Conservation (phyloP, 257 asterid species). For the Nicotiana obtusifolia region DNA sequence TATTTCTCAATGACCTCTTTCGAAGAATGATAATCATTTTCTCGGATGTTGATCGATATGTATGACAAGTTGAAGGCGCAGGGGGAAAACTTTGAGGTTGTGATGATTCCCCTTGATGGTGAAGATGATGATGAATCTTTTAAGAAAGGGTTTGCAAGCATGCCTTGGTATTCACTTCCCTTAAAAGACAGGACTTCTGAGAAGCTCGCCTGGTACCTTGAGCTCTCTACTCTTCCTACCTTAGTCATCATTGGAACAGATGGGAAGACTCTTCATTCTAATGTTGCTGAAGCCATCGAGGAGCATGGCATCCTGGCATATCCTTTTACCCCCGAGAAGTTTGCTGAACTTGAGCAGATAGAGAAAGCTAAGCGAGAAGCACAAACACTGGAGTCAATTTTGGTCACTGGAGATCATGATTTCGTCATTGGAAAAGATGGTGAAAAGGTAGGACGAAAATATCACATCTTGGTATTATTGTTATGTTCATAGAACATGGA, state of each 20-base stretch:
- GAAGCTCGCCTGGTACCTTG: conserved; percentile 63
- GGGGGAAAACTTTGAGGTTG: conserved; percentile 63
- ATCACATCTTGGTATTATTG: not conserved
- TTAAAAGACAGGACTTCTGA: conserved; percentile 41
- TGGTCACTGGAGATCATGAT: conserved; percentile 53
- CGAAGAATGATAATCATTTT: conserved; percentile 35
- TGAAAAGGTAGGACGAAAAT: conserved; percentile 40
- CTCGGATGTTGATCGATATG: conserved; percentile 41
- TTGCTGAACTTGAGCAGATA: conserved; percentile 59
- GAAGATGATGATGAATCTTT: conserved; percentile 52
- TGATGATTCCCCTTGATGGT: conserved; percentile 73
- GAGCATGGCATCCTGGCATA: conserved; percentile 65
- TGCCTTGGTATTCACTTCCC: conserved; percentile 83
- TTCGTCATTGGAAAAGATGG: conserved; percentile 71
- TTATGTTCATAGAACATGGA: not conserved
- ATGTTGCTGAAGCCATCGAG: conserved; percentile 67
- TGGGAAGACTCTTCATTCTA: conserved; percentile 72
- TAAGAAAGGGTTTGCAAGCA: conserved; percentile 31
- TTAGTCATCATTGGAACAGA: conserved; percentile 72
- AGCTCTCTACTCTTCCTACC: conserved; percentile 54
- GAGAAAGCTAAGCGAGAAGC: conserved; percentile 70
- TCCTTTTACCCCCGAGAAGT: conserved; percentile 79
- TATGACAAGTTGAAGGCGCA: conserved; percentile 46
- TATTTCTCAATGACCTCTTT: conserved; percentile 45
- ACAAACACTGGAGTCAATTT: conserved; percentile 82